phyloP scores from a whole-genome alignment of 805 yeast species.

The Maudiozyma barnettii region DNA sequence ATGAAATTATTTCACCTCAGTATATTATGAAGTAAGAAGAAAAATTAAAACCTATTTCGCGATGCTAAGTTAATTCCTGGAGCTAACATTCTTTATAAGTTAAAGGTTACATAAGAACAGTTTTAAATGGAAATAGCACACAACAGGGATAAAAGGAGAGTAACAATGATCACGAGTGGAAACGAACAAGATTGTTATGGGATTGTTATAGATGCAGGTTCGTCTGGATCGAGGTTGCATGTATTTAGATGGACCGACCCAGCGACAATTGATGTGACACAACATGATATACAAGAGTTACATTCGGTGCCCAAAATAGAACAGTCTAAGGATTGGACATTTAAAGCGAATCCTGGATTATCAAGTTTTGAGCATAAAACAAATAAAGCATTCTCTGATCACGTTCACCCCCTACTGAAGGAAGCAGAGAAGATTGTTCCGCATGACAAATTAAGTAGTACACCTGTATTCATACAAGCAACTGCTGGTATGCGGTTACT shows the following conservation, averaged over 20 bases:
- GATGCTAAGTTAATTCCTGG: no score
- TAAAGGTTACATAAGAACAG: no score
- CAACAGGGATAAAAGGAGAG: background rate
- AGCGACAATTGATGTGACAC: conserved; percentile 1
- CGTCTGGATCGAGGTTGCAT: conserved; percentile 86
- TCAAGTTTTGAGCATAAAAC: conserved; percentile 53
- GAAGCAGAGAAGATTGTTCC: conserved; percentile 72
- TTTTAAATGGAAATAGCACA: background rate
- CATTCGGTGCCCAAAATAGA: conserved; percentile 59
- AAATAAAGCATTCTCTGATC: conserved; percentile 56
- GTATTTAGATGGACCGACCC: conserved; percentile 72
- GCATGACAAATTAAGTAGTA: conserved; percentile 41
- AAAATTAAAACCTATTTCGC: no score
- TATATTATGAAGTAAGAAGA: no score
- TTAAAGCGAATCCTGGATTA: conserved; percentile 75
- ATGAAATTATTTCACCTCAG: background rate
- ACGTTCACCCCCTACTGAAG: conserved; percentile 53
- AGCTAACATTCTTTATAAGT: no score
- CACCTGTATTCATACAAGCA: conserved; percentile 86
- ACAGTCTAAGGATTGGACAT: conserved; percentile 60
- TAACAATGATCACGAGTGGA: background rate
- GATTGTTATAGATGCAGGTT: conserved; percentile 88
- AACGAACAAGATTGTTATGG: conserved; percentile 45
- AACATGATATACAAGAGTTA: conserved; percentile 24
- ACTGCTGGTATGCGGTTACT: conserved; percentile 95